Evolutionary conservation across 129 eudicot species (phyloP).

Genomic region (Gnaphalium uliginosum): DNA sequence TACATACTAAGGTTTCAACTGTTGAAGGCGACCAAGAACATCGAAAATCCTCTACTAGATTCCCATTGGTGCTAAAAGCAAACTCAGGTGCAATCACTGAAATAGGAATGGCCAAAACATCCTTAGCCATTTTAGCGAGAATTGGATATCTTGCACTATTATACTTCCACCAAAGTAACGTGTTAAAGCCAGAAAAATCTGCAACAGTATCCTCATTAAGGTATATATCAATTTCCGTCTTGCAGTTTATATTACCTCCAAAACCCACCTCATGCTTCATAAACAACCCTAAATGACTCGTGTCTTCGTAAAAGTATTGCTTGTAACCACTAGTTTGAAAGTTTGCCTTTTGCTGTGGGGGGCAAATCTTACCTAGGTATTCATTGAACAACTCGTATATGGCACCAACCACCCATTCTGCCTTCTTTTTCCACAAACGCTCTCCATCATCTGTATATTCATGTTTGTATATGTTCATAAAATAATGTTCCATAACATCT

Average conservation of each 20-base stretch:
- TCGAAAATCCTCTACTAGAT: slow-evolving; percentile 13
- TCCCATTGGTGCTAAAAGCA: not conserved
- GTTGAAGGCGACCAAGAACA: slow-evolving; percentile 12
- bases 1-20: slow-evolving; percentile 19
- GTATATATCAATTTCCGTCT: slow-evolving; percentile 15
- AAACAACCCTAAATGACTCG: not conserved
- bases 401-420: not conserved
- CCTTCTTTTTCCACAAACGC: slow-evolving; percentile 18
- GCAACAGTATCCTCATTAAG: not conserved
- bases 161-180: slow-evolving; percentile 20
- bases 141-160: not conserved
- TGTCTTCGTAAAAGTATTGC: slow-evolving; percentile 7
- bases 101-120: slow-evolving; percentile 18
- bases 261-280: not conserved
- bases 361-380: not conserved
- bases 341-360: not conserved
- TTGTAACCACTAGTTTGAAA: slow-evolving; percentile 3
- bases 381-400: slow-evolving; percentile 18
- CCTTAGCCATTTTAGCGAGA: slow-evolving; percentile 26
- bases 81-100: not conserved
- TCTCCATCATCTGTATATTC: slow-evolving; percentile 21
- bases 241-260: slow-evolving; percentile 1
- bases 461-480: slow-evolving; percentile 20
- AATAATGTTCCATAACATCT: not conserved
- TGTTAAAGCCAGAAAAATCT: not conserved